Conservation (phyloP, 495 filamentous ascomycete species). For the Corynascus novoguineensis region DNA sequence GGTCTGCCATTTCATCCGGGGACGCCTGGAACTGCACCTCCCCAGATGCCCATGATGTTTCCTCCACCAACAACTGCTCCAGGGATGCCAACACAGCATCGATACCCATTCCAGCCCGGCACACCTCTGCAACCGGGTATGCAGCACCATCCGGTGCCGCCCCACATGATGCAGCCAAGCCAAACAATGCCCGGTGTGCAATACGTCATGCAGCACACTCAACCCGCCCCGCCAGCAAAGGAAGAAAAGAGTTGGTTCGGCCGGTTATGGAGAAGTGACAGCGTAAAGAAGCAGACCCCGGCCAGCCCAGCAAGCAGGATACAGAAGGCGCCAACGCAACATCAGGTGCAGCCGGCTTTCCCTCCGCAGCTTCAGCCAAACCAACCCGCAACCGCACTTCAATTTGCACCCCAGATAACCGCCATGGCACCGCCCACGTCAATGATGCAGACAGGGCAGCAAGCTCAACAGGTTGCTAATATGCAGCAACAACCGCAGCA, state of each 20-base stretch:
- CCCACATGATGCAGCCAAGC: constrained; percentile 7
- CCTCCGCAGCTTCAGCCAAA: not conserved
- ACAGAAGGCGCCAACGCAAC: not conserved
- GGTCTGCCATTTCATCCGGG: constrained; percentile 1
- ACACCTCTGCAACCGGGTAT: not conserved
- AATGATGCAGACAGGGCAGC: not conserved
- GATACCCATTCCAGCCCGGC: not conserved
- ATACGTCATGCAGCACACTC: constrained; percentile 8
- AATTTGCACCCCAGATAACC: not conserved
- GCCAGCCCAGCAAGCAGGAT: constrained; percentile 1
- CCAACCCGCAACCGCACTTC: not conserved
- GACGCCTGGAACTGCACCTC: constrained; percentile 10
- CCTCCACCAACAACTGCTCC: not conserved
- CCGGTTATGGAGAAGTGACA: constrained; percentile 9
- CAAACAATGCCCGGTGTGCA: not conserved
- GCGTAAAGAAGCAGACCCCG: not conserved
- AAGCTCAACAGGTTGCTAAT: not conserved
- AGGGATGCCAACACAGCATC: not conserved
- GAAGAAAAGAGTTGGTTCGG: constrained; percentile 18
- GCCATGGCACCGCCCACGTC: not conserved
- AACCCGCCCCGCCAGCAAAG: constrained; percentile 2
- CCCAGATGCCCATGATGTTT: constrained; percentile 6
- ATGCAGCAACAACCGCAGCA: not conserved
- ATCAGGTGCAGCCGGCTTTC: not conserved
- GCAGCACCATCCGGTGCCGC: constrained; percentile 3